phyloP scores from a whole-genome alignment of 106 monocot species.

The Cymbidium sinense region DNA sequence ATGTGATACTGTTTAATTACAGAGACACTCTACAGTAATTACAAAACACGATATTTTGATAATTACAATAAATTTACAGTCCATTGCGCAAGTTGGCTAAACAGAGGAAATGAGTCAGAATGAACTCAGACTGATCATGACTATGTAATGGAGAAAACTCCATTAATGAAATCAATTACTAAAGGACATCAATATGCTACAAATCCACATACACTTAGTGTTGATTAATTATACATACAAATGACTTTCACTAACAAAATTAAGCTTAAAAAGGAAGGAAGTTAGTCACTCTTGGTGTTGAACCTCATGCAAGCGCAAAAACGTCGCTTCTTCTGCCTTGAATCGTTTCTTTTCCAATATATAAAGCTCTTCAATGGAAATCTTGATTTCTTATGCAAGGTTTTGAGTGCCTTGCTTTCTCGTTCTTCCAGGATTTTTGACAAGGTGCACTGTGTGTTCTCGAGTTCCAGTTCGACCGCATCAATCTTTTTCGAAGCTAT shows the following conservation, averaged over 20 bases:
- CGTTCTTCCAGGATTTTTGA: conserved; percentile 47
- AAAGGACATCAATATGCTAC: not conserved
- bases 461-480: conserved; percentile 50
- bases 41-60: no score
- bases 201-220: not conserved
- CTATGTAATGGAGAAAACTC: not conserved
- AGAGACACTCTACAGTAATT: no score
- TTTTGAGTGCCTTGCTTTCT: conserved; percentile 19
- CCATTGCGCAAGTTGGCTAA: not conserved
- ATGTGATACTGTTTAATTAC: no score
- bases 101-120: not conserved
- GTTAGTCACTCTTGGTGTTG: conserved; percentile 23
- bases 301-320: conserved; percentile 50
- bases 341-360: conserved; percentile 38
- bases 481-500: conserved; percentile 48
- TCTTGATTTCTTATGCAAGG: conserved; percentile 30
- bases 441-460: conserved; percentile 45
- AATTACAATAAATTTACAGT: not conserved
- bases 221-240: conserved; percentile 17
- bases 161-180: not conserved
- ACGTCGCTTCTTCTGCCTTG: conserved; percentile 19
- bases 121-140: not conserved
- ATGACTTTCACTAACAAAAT: conserved; percentile 15
- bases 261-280: conserved; percentile 1
- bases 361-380: conserved; percentile 47